phyloP scores from a whole-genome alignment of 768 basidiomycete species.

The Clavaria fumosa region DNA sequence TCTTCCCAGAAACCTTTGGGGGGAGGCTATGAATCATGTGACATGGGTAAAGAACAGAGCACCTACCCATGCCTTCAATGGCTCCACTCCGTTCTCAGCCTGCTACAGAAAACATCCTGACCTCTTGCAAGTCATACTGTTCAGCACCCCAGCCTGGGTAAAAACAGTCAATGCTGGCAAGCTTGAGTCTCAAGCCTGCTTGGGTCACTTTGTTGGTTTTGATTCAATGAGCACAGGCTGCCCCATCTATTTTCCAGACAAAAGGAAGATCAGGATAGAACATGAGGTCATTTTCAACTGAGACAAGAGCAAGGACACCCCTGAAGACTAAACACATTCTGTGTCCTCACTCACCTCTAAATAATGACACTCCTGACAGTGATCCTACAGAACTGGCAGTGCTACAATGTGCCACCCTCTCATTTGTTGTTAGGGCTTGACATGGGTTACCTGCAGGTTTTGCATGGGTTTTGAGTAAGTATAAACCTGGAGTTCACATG shows the following conservation, averaged over 20 bases:
- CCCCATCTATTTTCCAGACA: constrained; percentile 18
- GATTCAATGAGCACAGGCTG: constrained; percentile 19
- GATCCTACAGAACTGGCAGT: too few relatives aligned
- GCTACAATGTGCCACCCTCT: too few relatives aligned
- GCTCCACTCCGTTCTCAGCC: constrained; percentile 13
- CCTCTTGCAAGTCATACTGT: constrained; percentile 11
- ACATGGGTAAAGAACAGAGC: constrained; percentile 17
- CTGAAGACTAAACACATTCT: too few relatives aligned
- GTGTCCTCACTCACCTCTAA: too few relatives aligned
- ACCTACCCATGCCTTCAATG: constrained; percentile 12
- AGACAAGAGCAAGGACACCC: too few relatives aligned
- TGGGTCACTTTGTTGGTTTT: constrained; percentile 23
- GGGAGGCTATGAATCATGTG: constrained; percentile 15
- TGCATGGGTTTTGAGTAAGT: too few relatives aligned
- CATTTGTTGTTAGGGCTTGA: too few relatives aligned
- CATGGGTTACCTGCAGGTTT: too few relatives aligned
- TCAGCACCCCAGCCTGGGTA: constrained; percentile 15
- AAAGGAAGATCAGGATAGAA: constrained; percentile 15
- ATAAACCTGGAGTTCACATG: too few relatives aligned
- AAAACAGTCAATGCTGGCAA: constrained; percentile 13
- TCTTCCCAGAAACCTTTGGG: constrained; percentile 21
- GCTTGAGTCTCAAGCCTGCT: constrained; percentile 13
- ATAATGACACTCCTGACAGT: too few relatives aligned
- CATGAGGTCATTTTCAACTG: constrained; percentile 16
- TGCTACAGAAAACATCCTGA: constrained; percentile 12